These are phyloP conservation scores for Claviceps sp. DNA, from an alignment of 2,329 filamentous ascomycete species.

Conservation along the genomic window DNA sequence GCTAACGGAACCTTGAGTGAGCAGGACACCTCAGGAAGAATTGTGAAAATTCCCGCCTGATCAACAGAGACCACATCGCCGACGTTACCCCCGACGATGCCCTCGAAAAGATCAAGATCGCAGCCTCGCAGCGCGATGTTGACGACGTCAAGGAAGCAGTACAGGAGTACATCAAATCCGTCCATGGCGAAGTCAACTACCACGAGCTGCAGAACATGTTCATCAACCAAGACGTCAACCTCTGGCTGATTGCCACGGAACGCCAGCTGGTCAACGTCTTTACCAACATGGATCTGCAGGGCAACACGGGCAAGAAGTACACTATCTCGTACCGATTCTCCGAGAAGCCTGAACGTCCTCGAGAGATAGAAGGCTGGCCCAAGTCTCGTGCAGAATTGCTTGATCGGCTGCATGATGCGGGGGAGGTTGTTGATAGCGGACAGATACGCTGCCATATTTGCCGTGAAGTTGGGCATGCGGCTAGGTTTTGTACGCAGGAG, in stretches of 20 bases:
- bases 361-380: constrained; percentile 49
- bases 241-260: constrained; percentile 52
- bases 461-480: constrained; percentile 46
- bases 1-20: constrained; percentile 11
- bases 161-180: constrained; percentile 47
- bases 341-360: constrained; percentile 41
- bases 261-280: constrained; percentile 41
- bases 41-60: constrained; percentile 46
- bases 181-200: constrained; percentile 42
- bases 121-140: constrained; percentile 40
- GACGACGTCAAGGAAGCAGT: constrained; percentile 49
- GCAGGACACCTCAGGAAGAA: constrained; percentile 40
- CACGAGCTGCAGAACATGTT: constrained; percentile 47
- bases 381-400: constrained; percentile 44
- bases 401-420: constrained; percentile 50
- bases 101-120: constrained; percentile 41
- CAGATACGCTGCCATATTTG: constrained; percentile 52
- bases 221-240: constrained; percentile 35
- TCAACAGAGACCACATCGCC: constrained; percentile 39
- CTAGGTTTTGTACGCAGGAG: constrained; percentile 48
- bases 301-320: constrained; percentile 51
- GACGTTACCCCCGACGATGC: constrained; percentile 39
- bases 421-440: constrained; percentile 46
- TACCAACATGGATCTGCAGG: constrained; percentile 61
- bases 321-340: constrained; percentile 49